These are phyloP conservation scores for Aphanomyces astaci DNA, from an alignment of 352 stramenopile genomes.

Conservation along the genomic window DNA sequence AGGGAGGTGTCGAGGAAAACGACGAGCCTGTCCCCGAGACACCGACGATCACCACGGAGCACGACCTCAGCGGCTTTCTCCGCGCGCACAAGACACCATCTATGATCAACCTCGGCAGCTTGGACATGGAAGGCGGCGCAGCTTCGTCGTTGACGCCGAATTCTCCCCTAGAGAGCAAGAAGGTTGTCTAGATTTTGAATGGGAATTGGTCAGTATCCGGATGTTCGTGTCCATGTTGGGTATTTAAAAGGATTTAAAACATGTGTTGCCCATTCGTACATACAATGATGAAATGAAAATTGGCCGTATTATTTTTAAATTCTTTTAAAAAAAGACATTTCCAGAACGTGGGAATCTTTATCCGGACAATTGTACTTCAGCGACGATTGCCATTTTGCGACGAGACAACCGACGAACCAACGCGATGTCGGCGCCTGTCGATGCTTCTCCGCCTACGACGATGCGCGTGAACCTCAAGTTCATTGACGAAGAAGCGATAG, in stretches of 20 bases:
- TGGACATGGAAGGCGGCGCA: not conserved
- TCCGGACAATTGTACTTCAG: not conserved
- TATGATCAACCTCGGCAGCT: conserved; percentile 20
- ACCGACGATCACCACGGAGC: conserved; percentile 63
- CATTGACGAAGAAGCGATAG: conserved; percentile 31
- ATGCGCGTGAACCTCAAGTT: conserved; percentile 40
- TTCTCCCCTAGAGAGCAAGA: not conserved
- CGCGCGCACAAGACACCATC: conserved; percentile 23
- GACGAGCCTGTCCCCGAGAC: conserved; percentile 29
- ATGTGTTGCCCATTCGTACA: no score
- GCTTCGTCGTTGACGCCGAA: not conserved
- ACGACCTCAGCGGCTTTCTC: conserved; percentile 66
- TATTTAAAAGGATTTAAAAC: not conserved
- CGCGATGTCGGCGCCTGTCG: not conserved
- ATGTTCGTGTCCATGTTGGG: not conserved
- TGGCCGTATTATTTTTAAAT: not conserved
- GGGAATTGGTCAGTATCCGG: not conserved
- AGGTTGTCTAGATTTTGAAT: conserved; percentile 4
- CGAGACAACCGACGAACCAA: not conserved
- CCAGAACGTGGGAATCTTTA: not conserved
- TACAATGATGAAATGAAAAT: no score
- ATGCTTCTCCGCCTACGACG: no score
- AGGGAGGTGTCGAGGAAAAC: conserved; percentile 25
- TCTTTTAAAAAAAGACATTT: not conserved
- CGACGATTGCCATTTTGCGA: not conserved